Evolutionary conservation across 306 rosid species (phyloP).

Genomic region (Glycine soja): DNA sequence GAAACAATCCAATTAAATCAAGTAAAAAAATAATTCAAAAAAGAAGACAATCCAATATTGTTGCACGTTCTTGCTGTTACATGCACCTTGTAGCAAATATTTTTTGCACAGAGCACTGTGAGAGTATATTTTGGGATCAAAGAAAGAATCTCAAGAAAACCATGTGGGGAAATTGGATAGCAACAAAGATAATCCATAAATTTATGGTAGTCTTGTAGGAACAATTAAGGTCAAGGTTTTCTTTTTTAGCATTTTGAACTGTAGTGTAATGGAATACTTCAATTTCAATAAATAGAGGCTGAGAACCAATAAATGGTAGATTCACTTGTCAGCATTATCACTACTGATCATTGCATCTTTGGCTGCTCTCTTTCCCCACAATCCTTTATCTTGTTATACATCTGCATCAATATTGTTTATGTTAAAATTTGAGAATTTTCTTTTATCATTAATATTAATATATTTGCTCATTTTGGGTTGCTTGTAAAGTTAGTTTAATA

Average conservation of each 20-base stretch:
- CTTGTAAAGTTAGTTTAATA: too few relatives aligned
- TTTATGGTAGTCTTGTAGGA: slow-evolving; percentile 44
- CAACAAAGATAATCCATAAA: slow-evolving; percentile 60
- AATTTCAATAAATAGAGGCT: slow-evolving; percentile 19
- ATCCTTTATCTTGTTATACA: not conserved
- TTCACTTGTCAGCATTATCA: slow-evolving; percentile 17
- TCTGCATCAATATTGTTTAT: not conserved
- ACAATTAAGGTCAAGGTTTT: slow-evolving; percentile 39
- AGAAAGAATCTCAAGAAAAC: slow-evolving; percentile 56
- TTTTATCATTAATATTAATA: too few relatives aligned
- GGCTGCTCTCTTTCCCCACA: not conserved
- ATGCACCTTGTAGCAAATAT: slow-evolving; percentile 46
- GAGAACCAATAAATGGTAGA: slow-evolving; percentile 12
- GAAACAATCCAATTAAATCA: too few relatives aligned
- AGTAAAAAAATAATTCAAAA: too few relatives aligned
- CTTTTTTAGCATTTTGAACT: slow-evolving; percentile 32
- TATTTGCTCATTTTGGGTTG: too few relatives aligned
- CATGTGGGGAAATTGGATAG: slow-evolving; percentile 50
- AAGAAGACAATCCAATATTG: too few relatives aligned
- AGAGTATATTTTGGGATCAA: slow-evolving; percentile 71
- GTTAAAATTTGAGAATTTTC: too few relatives aligned
- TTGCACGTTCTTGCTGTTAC: too few relatives aligned
- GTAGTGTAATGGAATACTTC: slow-evolving; percentile 36
- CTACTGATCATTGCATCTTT: slow-evolving; percentile 17
- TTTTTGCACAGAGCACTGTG: slow-evolving; percentile 66